Evolutionary conservation across 2,329 filamentous ascomycete species (phyloP).

Genomic region (Fonsecaea erecta): DNA sequence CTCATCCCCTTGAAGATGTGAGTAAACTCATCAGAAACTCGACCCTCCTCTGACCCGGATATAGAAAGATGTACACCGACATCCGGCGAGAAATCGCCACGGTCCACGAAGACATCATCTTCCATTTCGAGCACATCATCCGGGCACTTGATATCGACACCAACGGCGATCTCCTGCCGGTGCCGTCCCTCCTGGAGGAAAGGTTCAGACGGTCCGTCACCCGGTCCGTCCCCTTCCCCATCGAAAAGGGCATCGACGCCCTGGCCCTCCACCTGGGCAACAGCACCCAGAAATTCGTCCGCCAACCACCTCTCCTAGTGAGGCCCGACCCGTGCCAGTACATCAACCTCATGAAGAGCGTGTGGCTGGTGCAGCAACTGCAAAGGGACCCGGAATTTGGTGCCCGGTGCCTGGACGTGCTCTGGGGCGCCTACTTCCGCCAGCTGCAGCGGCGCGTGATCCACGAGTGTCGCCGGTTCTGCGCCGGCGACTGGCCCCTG

Average conservation of each 20-base stretch:
- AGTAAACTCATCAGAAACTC: not conserved
- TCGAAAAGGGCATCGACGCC: not conserved
- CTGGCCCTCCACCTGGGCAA: not conserved
- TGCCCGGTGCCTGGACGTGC: not conserved
- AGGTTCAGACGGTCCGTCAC: not conserved
- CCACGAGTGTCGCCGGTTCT: not conserved
- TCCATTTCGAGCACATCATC: not conserved
- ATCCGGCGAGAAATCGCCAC: not conserved
- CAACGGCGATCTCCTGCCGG: not conserved
- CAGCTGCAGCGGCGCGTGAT: not conserved
- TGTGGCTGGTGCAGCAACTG: not conserved
- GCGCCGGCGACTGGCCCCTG: not conserved
- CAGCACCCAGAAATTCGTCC: not conserved
- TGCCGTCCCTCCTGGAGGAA: not conserved
- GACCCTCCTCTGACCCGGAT: not conserved
- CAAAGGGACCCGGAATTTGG: not conserved
- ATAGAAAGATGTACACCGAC: not conserved
- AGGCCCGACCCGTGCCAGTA: not conserved
- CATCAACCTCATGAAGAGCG: not conserved
- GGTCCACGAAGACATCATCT: not conserved
- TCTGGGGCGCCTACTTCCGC: not conserved
- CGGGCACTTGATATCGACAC: not conserved
- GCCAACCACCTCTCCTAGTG: not conserved
- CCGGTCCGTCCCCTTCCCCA: not conserved
- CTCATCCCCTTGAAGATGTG: not conserved